Percentiles rank a stretch among this genome's conserved stretches.
phyloP scores from a whole-genome alignment of 2,329 filamentous ascomycete genomes.

The Colletotrichum liaoningense region DNA sequence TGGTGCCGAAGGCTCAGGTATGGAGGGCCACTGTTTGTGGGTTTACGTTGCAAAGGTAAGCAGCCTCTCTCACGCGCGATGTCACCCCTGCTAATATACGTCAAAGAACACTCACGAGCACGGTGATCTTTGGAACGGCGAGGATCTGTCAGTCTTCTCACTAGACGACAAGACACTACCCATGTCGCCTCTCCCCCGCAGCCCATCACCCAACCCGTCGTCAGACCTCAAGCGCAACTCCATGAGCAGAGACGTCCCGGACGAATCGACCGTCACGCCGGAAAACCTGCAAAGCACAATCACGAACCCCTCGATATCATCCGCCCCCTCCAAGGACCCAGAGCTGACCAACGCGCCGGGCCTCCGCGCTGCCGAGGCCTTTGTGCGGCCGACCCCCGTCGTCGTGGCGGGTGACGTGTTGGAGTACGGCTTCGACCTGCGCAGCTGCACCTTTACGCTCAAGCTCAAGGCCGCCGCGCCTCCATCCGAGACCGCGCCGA shows the following conservation, averaged over 20 bases:
- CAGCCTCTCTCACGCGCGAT: background rate
- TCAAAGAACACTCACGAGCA: constrained; percentile 83
- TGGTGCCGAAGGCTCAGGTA: constrained; percentile 84
- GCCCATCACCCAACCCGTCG: constrained; percentile 46
- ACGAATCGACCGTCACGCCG: constrained; percentile 74
- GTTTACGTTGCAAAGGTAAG: constrained; percentile 79
- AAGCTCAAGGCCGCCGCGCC: constrained; percentile 67
- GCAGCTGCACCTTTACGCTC: constrained; percentile 81
- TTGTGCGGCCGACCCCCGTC: constrained; percentile 86
- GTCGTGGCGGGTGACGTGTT: constrained; percentile 77
- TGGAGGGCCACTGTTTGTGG: constrained; percentile 92
- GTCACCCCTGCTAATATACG: constrained; percentile 5
- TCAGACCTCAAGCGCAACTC: constrained; percentile 21
- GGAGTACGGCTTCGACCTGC: constrained; percentile 84
- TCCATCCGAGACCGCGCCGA: constrained; percentile 74
- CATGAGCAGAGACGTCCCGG: constrained; percentile 53
- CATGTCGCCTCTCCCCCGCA: constrained; percentile 60
- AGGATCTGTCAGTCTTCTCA: constrained; percentile 93
- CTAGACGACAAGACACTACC: constrained; percentile 79
- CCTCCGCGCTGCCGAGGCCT: constrained; percentile 92
- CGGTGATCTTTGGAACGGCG: constrained; percentile 97
- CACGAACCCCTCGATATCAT: constrained; percentile 74
- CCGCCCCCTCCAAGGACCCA: constrained; percentile 63
- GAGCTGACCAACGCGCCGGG: constrained; percentile 75
- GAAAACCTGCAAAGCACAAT: constrained; percentile 81